Evolutionary conservation across 2,329 filamentous ascomycete species (phyloP).

Genomic region (Xylariaceae sp.): DNA sequence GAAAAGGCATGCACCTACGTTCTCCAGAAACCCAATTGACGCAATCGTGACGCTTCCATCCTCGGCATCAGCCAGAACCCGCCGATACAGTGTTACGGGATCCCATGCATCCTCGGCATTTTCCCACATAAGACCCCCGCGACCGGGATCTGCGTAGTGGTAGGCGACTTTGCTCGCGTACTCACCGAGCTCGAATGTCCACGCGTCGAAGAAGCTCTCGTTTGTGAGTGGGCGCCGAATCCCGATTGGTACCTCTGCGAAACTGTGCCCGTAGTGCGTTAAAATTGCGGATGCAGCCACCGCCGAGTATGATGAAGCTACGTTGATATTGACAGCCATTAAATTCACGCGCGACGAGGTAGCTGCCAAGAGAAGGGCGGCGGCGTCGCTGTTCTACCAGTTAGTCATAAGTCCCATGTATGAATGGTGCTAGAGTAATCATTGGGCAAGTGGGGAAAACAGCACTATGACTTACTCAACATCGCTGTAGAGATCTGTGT

Average conservation of each 20-base stretch:
- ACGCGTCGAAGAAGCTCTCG: slow-evolving; percentile 51
- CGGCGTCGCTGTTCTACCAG: slow-evolving; percentile 44
- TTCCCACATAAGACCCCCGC: slow-evolving; percentile 44
- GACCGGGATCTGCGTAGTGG: slow-evolving; percentile 41
- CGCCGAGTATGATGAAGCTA: slow-evolving; percentile 49
- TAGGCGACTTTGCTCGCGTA: slow-evolving; percentile 54
- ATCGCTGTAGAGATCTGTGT: slow-evolving; percentile 55
- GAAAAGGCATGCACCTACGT: slow-evolving; percentile 33
- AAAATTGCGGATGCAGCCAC: slow-evolving; percentile 39
- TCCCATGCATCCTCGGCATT: slow-evolving; percentile 46
- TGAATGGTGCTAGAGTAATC: not conserved
- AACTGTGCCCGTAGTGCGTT: slow-evolving; percentile 28
- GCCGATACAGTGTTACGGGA: slow-evolving; percentile 53
- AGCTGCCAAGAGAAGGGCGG: slow-evolving; percentile 49
- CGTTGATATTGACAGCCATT: slow-evolving; percentile 50
- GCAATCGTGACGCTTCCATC: slow-evolving; percentile 52
- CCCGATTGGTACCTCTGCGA: slow-evolving; percentile 43
- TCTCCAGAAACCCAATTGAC: slow-evolving; percentile 53
- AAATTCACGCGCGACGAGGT: slow-evolving; percentile 46
- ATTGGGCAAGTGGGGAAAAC: not conserved
- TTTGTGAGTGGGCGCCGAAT: slow-evolving; percentile 48
- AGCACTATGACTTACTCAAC: slow-evolving; percentile 47
- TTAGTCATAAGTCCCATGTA: not conserved
- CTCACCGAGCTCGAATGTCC: slow-evolving; percentile 47
- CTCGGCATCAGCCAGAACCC: slow-evolving; percentile 46